Conservation (phyloP, 179 eudicot genomes). For the Vitellaria paradoxa region DNA sequence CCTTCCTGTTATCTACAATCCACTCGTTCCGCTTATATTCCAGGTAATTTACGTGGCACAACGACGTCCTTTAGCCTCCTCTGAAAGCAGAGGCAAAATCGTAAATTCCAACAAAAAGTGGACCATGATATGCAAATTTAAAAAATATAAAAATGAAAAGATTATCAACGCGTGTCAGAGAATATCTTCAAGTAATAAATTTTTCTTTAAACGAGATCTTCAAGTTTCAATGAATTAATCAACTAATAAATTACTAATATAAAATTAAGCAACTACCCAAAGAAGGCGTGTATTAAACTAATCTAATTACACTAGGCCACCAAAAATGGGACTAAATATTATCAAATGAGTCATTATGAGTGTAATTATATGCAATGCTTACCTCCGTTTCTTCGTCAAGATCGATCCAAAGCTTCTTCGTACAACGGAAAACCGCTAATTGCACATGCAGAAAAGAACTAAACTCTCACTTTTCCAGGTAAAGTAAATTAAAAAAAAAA, state of each 20-base stretch:
- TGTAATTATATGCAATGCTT: neutral
- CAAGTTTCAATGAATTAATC: neutral
- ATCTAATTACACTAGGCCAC: no score
- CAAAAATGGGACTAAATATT: no score
- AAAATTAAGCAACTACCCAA: no score
- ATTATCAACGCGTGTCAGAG: constrained; percentile 7
- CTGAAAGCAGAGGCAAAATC: constrained; percentile 16
- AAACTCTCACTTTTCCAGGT: no score
- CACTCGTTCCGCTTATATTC: constrained; percentile 20
- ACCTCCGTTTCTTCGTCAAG: constrained; percentile 5
- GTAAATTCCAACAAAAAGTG: neutral
- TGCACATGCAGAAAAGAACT: neutral
- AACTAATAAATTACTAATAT: no score
- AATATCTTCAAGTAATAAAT: neutral
- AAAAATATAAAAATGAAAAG: neutral
- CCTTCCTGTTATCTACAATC: constrained; percentile 14
- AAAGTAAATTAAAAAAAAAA: no score
- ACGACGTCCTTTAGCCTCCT: constrained; percentile 20
- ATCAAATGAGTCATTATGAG: neutral
- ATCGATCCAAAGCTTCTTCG: constrained; percentile 1
- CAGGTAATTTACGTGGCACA: constrained; percentile 31
- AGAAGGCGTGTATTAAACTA: neutral
- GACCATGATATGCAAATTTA: neutral
- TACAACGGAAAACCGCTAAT: neutral
- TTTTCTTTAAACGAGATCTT: neutral